phyloP scores from a whole-genome alignment of 1,139 yeast species.

The Meyerozyma elateridarum region DNA sequence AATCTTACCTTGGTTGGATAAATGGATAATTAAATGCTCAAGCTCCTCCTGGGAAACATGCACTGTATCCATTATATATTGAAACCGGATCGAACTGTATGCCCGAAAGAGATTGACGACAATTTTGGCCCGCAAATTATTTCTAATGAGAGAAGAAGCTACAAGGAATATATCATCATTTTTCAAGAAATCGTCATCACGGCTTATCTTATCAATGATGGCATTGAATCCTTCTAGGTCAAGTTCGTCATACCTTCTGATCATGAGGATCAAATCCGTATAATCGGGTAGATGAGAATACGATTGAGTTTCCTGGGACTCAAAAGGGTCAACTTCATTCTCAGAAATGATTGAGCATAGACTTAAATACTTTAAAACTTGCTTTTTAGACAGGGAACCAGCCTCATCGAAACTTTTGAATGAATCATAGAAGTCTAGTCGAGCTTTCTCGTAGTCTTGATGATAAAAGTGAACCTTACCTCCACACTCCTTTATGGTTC shows the following conservation, averaged over 20 bases:
- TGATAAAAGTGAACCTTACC: slow-evolving; percentile 64
- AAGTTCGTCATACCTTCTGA: slow-evolving; percentile 29
- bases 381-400: slow-evolving; percentile 54
- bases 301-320: slow-evolving; percentile 52
- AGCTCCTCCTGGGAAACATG: slow-evolving; percentile 12
- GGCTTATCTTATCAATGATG: slow-evolving; percentile 14
- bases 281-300: slow-evolving; percentile 36
- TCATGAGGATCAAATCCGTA: slow-evolving; percentile 23
- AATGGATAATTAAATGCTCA: slow-evolving; percentile 9
- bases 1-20: slow-evolving; percentile 10
- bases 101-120: slow-evolving; percentile 26
- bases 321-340: slow-evolving; percentile 64
- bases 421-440: slow-evolving; percentile 64
- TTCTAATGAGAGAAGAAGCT: slow-evolving; percentile 24
- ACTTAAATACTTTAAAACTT: slow-evolving; percentile 58
- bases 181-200: slow-evolving; percentile 19
- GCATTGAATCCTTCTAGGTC: slow-evolving; percentile 20
- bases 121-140: slow-evolving; percentile 30
- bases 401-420: slow-evolving; percentile 79
- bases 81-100: slow-evolving; percentile 25
- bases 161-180: slow-evolving; percentile 28
- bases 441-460: slow-evolving; percentile 57
- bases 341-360: slow-evolving; percentile 62
- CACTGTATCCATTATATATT: slow-evolving; percentile 20
- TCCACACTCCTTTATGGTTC: slow-evolving; percentile 69